Evolutionary conservation across 441 rosid species (phyloP).

Genomic region (Raphanus hybrid): DNA sequence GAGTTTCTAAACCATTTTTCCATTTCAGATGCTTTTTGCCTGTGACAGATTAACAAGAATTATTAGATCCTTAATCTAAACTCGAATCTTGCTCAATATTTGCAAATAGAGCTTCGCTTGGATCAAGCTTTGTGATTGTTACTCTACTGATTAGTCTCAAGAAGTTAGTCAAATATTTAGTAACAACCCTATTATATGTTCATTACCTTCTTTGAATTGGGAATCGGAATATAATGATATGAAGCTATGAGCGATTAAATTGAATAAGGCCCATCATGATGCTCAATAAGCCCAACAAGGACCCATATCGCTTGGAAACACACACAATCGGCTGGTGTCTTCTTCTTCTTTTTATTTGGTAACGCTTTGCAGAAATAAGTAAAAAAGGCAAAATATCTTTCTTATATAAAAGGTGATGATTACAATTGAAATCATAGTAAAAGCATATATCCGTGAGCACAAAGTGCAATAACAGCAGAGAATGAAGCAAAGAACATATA

Average conservation of each 20-base stretch:
- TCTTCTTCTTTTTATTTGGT: background rate
- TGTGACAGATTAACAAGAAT: slow-evolving; percentile 28
- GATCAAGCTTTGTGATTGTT: slow-evolving; percentile 1
- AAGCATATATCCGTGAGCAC: too few relatives aligned
- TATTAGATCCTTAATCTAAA: too few relatives aligned
- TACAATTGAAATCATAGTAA: too few relatives aligned
- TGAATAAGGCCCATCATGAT: background rate
- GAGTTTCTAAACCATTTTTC: slow-evolving; percentile 43
- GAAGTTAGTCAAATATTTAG: too few relatives aligned
- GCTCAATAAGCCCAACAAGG: slow-evolving; percentile 22
- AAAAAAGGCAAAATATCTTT: too few relatives aligned
- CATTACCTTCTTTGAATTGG: slow-evolving; percentile 38
- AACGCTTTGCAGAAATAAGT: background rate
- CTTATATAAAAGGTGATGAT: too few relatives aligned
- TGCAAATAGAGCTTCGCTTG: background rate
- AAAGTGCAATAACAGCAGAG: too few relatives aligned
- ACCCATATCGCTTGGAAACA: slow-evolving; percentile 8
- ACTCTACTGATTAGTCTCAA: background rate
- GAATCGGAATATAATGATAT: too few relatives aligned
- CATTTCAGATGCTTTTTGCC: slow-evolving; percentile 60
- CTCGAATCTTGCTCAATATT: too few relatives aligned
- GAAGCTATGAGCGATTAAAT: background rate
- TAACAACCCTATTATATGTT: background rate
- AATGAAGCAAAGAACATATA: too few relatives aligned
- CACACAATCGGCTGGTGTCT: background rate